Base-by-base conservation (phyloP, 2,329 filamentous ascomycete species). In the Tolypocladium paradoxum region DNA sequence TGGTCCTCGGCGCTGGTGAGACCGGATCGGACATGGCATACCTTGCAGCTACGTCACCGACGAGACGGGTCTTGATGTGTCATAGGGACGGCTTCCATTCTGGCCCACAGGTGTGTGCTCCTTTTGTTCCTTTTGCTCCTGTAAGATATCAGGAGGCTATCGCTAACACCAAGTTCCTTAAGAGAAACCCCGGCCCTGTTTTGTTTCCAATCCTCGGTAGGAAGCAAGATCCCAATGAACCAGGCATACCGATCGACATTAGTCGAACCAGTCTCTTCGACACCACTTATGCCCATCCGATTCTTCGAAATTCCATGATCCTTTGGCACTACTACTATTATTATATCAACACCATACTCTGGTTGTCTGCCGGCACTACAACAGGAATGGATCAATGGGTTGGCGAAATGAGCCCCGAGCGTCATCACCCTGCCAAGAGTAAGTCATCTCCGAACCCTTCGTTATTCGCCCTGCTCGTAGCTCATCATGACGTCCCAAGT, bases 211-310 rank as follows among this genome's bases (percentile, higher is more conserved):
- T 52, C 2, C 50, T 62, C 9, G 55, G 57, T 12, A 53, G 57
- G 4, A 52, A 49, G 16, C 58, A 54, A 6, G 20, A 56, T 11
- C 54, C 50, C 4, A 35, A 50, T 1, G 54, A 55, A 11, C 68
- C 63, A 9, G 69, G 69, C 43, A 70, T 73, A n/a, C 72, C 73
- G 1, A 65, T 72, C 24, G 73, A 76, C 55, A 67, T 69, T 9
- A 66, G 67, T 11, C 61, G 68, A 2, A 71, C 72, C 14, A 73
- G 68, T 54, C 60, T 76, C 6, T 75, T 76, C 55, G 73, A 76
- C 56, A 75, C 73, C 0, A 66, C 71, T 4, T 76, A 76, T 51
- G 68, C 74, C 5, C 72, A 73, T 22, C 65, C 65, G 6, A 57
- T 69, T 9, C 62, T 76, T 1, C 67, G 70, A 36, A 66, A 69